These are phyloP conservation scores for Chlamydomonas sp. DNA, from an alignment of 139 green algal genomes.

Conservation along the genomic window DNA sequence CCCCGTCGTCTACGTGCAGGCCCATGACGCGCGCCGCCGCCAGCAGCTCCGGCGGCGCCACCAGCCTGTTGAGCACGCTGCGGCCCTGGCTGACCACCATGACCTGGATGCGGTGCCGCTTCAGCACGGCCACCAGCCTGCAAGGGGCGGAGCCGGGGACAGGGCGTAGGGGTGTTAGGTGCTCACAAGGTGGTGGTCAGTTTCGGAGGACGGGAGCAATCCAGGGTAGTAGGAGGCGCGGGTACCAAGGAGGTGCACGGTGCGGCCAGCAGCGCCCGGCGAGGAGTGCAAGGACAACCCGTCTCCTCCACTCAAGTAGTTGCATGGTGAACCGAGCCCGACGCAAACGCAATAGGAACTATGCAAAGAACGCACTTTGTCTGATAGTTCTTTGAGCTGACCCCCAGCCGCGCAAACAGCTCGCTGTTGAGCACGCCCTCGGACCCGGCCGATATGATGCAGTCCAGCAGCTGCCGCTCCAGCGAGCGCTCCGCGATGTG, in stretches of 20 bases:
- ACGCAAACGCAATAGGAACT: too few relatives aligned
- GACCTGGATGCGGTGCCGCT: constrained; percentile 32
- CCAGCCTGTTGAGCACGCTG: constrained; percentile 50
- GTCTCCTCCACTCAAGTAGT: too few relatives aligned
- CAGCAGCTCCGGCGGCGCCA: constrained; percentile 49
- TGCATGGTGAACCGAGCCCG: too few relatives aligned
- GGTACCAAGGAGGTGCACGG: too few relatives aligned
- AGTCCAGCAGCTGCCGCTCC: constrained; percentile 51
- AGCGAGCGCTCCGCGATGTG: constrained; percentile 41
- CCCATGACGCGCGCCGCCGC: neutral
- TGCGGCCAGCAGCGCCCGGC: too few relatives aligned
- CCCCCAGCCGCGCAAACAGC: constrained; percentile 27
- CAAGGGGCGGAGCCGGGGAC: neutral
- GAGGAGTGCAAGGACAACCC: too few relatives aligned
- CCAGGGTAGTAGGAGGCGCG: too few relatives aligned
- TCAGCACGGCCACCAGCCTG: constrained; percentile 46
- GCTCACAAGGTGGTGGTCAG: too few relatives aligned
- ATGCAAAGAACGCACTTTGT: neutral
- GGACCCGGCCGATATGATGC: constrained; percentile 12
- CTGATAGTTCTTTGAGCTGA: constrained; percentile 29
- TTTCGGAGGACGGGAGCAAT: too few relatives aligned
- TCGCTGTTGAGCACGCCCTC: constrained; percentile 35
- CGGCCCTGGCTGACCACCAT: constrained; percentile 38
- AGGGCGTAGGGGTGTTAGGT: neutral
- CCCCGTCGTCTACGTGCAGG: neutral